phyloP scores from a whole-genome alignment of 2,329 filamentous ascomycete genomes.

The Sclerotinia borealis region DNA sequence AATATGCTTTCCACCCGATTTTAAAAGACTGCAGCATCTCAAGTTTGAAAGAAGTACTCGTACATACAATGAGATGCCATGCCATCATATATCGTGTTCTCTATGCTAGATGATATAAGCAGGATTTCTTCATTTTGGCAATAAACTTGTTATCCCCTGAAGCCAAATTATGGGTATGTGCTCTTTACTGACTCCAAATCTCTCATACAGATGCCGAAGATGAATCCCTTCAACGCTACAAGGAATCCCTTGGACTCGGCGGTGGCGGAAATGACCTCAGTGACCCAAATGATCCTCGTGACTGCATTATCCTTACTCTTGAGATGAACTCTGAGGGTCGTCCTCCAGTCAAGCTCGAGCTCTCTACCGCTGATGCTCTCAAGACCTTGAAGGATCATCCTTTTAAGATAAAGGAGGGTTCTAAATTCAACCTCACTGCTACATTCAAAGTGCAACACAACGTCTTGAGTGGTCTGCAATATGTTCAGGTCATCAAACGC shows the following conservation, averaged over 20 bases:
- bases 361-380: conserved; percentile 67
- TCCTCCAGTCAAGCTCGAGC: conserved; percentile 80
- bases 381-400: conserved; percentile 79
- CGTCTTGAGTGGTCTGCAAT: conserved; percentile 91
- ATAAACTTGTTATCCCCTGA: too few relatives aligned
- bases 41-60: not conserved
- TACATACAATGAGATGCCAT: not conserved
- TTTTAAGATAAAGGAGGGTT: conserved; percentile 96
- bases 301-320: conserved; percentile 88
- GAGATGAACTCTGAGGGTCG: conserved; percentile 82
- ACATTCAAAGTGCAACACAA: conserved; percentile 95
- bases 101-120: not conserved
- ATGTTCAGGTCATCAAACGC: conserved; percentile 88
- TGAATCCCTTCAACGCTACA: conserved; percentile 95
- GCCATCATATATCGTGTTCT: not conserved
- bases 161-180: not conserved
- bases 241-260: conserved; percentile 85
- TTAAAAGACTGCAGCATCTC: not conserved
- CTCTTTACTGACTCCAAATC: not conserved
- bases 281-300: conserved; percentile 75
- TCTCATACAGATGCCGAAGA: conserved; percentile 48
- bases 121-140: not conserved
- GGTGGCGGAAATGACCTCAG: conserved; percentile 63
- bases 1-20: not conserved
- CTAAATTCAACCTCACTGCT: conserved; percentile 89